These are phyloP conservation scores for Penicillium canariense DNA, from an alignment of 495 filamentous ascomycete genomes.

Conservation along the genomic window DNA sequence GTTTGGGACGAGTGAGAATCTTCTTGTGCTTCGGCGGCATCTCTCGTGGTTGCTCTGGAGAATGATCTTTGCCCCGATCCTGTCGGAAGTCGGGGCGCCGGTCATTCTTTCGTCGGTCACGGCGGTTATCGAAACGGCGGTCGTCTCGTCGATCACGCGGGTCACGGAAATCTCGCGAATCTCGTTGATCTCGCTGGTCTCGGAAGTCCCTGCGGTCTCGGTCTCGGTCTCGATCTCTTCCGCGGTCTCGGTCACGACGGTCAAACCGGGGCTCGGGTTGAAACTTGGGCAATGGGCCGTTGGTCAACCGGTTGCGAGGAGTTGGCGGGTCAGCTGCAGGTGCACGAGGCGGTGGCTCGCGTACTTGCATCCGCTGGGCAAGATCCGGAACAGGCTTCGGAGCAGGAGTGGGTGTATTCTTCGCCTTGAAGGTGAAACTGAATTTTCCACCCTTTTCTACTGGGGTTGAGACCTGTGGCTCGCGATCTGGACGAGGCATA, in stretches of 20 bases:
- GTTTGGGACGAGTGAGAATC: constrained; percentile 67
- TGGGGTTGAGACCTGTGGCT: constrained; percentile 49
- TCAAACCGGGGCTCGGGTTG: constrained; percentile 44
- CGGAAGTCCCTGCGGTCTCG: constrained; percentile 42
- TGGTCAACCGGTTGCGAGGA: constrained; percentile 38
- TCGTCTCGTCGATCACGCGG: constrained; percentile 41
- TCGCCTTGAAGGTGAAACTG: constrained; percentile 84
- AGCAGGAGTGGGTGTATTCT: constrained; percentile 52
- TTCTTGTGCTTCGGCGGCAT: constrained; percentile 61
- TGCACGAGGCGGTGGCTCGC: constrained; percentile 42
- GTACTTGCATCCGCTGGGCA: constrained; percentile 63
- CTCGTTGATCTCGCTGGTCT: constrained; percentile 46
- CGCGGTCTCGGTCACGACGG: constrained; percentile 45
- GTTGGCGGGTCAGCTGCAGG: constrained; percentile 30
- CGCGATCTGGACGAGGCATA: constrained; percentile 48
- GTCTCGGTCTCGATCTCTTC: constrained; percentile 39
- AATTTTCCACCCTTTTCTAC: constrained; percentile 68
- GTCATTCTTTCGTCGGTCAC: constrained; percentile 34
- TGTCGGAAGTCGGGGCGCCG: constrained; percentile 34
- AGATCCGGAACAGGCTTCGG: constrained; percentile 71
- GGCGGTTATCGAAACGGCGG: constrained; percentile 34
- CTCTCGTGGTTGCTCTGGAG: constrained; percentile 24
- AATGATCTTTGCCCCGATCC: constrained; percentile 41
- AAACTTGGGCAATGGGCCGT: constrained; percentile 40
- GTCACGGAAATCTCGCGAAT: constrained; percentile 50